Evolutionary conservation across 192 early-diverging fungal genomes (phyloP).

Genomic region (Tieghemiomyces parasiticus): DNA sequence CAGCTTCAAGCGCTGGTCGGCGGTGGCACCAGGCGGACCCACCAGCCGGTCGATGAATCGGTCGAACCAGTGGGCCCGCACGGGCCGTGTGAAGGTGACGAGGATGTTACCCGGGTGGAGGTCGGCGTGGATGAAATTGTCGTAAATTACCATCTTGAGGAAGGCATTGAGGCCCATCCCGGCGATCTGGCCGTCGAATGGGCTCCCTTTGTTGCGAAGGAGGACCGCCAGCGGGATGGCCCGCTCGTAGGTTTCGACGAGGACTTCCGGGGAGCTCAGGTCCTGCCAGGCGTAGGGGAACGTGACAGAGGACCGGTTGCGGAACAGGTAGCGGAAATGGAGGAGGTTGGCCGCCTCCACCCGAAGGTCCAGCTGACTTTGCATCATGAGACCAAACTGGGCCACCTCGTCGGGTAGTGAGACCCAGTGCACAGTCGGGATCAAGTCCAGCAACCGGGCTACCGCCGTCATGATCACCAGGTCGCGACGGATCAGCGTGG

Average conservation of each 20-base stretch:
- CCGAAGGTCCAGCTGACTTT: constrained; percentile 70
- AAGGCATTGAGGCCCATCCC: constrained; percentile 69
- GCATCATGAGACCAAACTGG: constrained; percentile 87
- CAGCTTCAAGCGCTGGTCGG: constrained; percentile 3
- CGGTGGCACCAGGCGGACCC: too few relatives aligned
- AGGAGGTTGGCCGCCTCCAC: constrained; percentile 61
- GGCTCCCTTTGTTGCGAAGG: constrained; percentile 39
- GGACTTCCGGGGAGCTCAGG: constrained; percentile 39
- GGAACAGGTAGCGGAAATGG: constrained; percentile 42
- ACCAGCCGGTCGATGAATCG: constrained; percentile 24
- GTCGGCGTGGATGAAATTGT: constrained; percentile 92
- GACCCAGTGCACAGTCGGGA: constrained; percentile 78
- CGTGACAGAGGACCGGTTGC: constrained; percentile 27
- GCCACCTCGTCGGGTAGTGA: constrained; percentile 77
- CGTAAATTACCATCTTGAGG: constrained; percentile 81
- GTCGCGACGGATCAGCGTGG: constrained; percentile 51
- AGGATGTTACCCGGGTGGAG: constrained; percentile 91
- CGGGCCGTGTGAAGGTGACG: constrained; percentile 58
- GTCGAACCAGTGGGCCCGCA: constrained; percentile 32
- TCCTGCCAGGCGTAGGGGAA: constrained; percentile 46
- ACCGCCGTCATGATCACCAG: constrained; percentile 64
- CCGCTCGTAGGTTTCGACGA: constrained; percentile 74
- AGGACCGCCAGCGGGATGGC: constrained; percentile 64
- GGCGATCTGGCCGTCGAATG: constrained; percentile 64
- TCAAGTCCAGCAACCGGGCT: constrained; percentile 40